A percentile compares a stretch with the other conserved stretches of the same genome.
phyloP scores from a whole-genome alignment of 495 filamentous ascomycete species.

The Cairneyella variabilis region DNA sequence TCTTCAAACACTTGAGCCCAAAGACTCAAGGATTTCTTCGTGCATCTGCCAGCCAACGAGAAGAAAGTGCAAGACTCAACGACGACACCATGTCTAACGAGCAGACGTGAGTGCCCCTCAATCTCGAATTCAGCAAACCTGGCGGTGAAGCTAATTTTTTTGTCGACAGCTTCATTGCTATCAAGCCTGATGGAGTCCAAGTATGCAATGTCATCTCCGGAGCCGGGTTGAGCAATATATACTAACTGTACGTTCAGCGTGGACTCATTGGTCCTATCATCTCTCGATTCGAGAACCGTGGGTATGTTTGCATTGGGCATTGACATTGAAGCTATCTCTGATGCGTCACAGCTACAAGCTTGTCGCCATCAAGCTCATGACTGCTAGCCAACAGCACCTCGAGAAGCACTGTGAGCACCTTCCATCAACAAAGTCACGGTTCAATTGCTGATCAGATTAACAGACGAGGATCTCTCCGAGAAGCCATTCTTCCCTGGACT shows the following conservation, averaged over 20 bases:
- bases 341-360: conserved; percentile 78
- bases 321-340: conserved; percentile 16
- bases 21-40: conserved; percentile 42
- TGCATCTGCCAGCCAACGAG: conserved; percentile 34
- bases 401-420: conserved; percentile 78
- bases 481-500: conserved; percentile 98
- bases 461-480: conserved; percentile 77
- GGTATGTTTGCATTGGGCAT: conserved; percentile 48
- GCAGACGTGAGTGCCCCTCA: conserved; percentile 73
- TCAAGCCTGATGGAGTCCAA: conserved; percentile 99
- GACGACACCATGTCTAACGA: conserved; percentile 74
- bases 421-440: background rate
- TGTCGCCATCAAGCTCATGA: conserved; percentile 88
- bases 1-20: conserved; percentile 42
- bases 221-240: conserved; percentile 1
- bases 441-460: conserved; percentile 29
- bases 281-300: conserved; percentile 91
- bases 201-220: conserved; percentile 46
- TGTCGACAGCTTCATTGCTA: conserved; percentile 83
- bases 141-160: conserved; percentile 45
- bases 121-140: conserved; percentile 12
- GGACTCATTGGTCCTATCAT: conserved; percentile 96
- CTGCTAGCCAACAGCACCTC: conserved; percentile 85
- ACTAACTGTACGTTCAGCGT: conserved; percentile 53
- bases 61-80: conserved; percentile 35